Conservation (phyloP, 805 yeast species). For the Saccharomyces jurei region DNA sequence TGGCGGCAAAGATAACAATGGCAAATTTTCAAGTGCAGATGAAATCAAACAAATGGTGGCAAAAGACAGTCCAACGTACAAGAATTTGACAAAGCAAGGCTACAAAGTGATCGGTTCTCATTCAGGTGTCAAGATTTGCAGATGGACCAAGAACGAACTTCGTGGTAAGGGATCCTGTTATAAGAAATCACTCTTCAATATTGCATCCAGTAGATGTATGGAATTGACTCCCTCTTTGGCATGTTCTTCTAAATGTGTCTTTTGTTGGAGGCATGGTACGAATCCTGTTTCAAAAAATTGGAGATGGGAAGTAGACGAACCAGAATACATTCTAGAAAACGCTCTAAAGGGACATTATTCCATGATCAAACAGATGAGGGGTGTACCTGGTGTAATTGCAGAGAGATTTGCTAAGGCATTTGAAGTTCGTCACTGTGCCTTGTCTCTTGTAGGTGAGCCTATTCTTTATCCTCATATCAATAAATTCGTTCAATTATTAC, state of each 20-base stretch:
- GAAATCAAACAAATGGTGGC: constrained; percentile 78
- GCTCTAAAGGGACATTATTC: constrained; percentile 85
- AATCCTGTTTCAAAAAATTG: constrained; percentile 93
- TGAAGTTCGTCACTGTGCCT: constrained; percentile 81
- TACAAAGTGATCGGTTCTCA: constrained; percentile 89
- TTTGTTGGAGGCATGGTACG: constrained; percentile 97
- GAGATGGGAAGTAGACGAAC: constrained; percentile 94
- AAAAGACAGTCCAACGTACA: constrained; percentile 78
- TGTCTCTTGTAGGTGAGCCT: constrained; percentile 90
- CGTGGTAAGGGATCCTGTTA: constrained; percentile 93
- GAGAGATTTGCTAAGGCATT: constrained; percentile 89
- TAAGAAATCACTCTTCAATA: constrained; percentile 87
- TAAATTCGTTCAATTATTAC: constrained; percentile 73
- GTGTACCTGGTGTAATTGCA: constrained; percentile 88
- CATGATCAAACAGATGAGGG: constrained; percentile 88
- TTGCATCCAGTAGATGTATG: constrained; percentile 86
- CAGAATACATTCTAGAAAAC: constrained; percentile 74
- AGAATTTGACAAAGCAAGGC: constrained; percentile 85
- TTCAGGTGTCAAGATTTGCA: constrained; percentile 88
- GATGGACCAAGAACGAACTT: constrained; percentile 93
- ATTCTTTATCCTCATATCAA: constrained; percentile 88
- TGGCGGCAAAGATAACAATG: constrained; percentile 40
- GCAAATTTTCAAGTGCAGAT: constrained; percentile 14
- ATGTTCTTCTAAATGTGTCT: constrained; percentile 91
- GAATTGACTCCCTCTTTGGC: constrained; percentile 91